These are phyloP conservation scores for Lepidopterella palustris DNA, from an alignment of 495 filamentous ascomycete genomes.

Conservation along the genomic window DNA sequence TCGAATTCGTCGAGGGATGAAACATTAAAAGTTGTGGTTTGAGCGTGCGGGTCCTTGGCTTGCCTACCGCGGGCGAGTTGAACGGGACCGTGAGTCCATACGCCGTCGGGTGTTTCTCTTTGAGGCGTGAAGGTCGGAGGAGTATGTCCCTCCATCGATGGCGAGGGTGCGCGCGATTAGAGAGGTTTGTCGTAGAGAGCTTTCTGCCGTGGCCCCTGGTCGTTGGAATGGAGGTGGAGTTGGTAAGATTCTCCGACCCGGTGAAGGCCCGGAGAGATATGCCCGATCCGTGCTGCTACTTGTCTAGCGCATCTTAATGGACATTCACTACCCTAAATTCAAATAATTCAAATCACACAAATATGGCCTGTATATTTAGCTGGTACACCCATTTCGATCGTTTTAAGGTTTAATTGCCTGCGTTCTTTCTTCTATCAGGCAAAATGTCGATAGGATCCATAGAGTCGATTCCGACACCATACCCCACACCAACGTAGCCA, in stretches of 20 bases:
- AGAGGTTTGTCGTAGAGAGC: constrained; percentile 9
- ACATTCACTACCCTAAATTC: no score
- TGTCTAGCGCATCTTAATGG: no score
- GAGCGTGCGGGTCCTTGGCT: constrained; percentile 23
- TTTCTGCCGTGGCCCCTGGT: neutral
- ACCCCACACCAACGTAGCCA: no score
- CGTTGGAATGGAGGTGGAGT: neutral
- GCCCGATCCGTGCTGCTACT: no score
- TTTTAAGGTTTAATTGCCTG: no score
- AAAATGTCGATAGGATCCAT: no score
- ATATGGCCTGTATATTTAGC: no score
- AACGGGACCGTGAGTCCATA: constrained; percentile 22
- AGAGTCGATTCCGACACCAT: no score
- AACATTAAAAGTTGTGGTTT: constrained; percentile 18
- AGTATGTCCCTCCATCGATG: constrained; percentile 13
- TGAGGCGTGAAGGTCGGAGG: constrained; percentile 2
- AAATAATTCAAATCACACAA: no score
- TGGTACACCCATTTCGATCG: no score
- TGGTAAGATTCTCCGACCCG: neutral
- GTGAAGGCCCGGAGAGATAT: neutral
- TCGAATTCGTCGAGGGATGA: constrained; percentile 29
- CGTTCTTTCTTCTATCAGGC: no score
- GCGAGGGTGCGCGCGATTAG: constrained; percentile 10
- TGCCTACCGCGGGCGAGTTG: constrained; percentile 25
- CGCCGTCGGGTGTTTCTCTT: constrained; percentile 15